A percentile compares a stretch with the other conserved stretches of the same genome.
These are phyloP conservation scores for Pseudogymnoascus verrucosus DNA, from an alignment of 2,329 filamentous ascomycete species.

Conservation along the genomic window DNA sequence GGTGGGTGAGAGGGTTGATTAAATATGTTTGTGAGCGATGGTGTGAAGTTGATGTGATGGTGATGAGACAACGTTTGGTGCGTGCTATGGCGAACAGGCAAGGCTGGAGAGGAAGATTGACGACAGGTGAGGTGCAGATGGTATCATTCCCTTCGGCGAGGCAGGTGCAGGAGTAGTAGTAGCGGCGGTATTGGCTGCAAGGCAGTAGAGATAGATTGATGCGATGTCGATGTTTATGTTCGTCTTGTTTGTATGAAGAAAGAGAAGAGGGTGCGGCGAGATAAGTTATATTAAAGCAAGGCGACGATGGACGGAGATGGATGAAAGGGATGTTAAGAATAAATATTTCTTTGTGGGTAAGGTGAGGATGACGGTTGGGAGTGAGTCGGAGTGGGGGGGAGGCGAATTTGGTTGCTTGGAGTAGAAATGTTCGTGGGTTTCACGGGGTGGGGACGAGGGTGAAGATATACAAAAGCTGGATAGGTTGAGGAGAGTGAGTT, in stretches of 20 bases:
- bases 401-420: neutral
- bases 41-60: neutral
- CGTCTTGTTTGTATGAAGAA: neutral
- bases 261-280: neutral
- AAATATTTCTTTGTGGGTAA: neutral
- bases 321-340: neutral
- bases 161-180: neutral
- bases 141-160: neutral
- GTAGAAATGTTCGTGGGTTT: neutral
- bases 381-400: neutral
- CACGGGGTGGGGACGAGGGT: neutral
- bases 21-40: neutral
- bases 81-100: neutral
- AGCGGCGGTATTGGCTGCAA: neutral
- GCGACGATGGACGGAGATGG: neutral
- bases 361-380: neutral
- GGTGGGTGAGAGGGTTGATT: slow-evolving; percentile 7
- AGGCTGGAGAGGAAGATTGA: neutral
- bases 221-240: neutral
- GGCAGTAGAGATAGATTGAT: neutral
- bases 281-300: neutral
- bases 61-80: neutral
- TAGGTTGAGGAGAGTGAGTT: neutral
- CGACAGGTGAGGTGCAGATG: neutral
- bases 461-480: neutral